Percentiles rank a stretch among this genome's conserved stretches.
These are phyloP conservation scores for Myotisia sp. DNA, from an alignment of 2,329 filamentous ascomycete species.

Conservation along the genomic window DNA sequence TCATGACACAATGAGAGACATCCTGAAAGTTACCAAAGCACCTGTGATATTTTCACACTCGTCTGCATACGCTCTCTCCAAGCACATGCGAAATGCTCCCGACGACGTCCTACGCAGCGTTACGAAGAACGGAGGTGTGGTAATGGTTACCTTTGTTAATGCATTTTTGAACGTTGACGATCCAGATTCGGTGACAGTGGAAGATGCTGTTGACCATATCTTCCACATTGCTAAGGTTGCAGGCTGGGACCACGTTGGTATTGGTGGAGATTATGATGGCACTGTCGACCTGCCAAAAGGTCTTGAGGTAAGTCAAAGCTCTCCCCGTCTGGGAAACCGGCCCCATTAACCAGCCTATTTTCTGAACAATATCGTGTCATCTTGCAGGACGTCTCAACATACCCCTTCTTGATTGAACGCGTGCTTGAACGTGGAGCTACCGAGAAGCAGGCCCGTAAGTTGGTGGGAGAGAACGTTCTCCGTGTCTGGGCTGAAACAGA, in stretches of 20 bases:
- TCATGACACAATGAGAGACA: conserved; percentile 16
- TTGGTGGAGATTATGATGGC: conserved; percentile 24
- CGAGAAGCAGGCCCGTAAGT: conserved; percentile 25
- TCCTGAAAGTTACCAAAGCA: conserved; percentile 13
- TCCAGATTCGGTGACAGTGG: conserved; percentile 21
- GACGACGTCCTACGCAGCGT: conserved; percentile 28
- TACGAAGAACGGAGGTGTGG: conserved; percentile 26
- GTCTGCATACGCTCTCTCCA: conserved; percentile 14
- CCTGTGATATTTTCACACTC: conserved; percentile 18
- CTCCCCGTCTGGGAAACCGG: too few relatives aligned
- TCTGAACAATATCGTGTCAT: too few relatives aligned
- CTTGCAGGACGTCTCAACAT: conserved; percentile 17
- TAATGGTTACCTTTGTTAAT: conserved; percentile 31
- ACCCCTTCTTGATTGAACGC: conserved; percentile 13
- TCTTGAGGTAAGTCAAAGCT: conserved; percentile 15
- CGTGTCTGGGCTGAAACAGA: conserved; percentile 15
- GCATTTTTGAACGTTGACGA: conserved; percentile 18
- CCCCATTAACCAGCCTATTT: too few relatives aligned
- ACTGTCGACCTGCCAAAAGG: conserved; percentile 15
- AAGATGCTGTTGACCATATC: conserved; percentile 28
- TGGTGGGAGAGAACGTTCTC: conserved; percentile 27
- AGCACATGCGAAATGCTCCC: conserved; percentile 28
- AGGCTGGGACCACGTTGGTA: conserved; percentile 24
- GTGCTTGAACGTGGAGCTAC: conserved; percentile 27
- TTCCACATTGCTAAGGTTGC: conserved; percentile 19